Base-by-base conservation (phyloP, 2,329 filamentous ascomycete genomes). In the Phialophora expanda region DNA sequence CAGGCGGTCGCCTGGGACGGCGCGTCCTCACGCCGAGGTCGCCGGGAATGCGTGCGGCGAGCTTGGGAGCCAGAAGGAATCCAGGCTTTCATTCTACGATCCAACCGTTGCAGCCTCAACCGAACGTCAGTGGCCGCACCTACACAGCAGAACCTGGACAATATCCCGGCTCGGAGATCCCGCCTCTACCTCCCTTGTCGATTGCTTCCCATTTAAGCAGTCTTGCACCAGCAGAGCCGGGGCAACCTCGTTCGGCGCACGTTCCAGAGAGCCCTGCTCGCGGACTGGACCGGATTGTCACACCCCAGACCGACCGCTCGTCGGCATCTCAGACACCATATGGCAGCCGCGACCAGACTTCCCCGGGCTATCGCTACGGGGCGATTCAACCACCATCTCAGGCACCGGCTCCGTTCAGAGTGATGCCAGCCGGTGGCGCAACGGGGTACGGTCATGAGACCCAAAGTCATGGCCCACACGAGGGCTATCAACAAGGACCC, bases 21-120 rank as follows among this genome's bases (percentile, higher is more conserved):
- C 82, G 83, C 38, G 82, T 86, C n/a, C 73, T 87, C 66, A 87
- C 84, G 11, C 85, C 87, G 0, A 81, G 83, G 69, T 88, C 87
- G 9, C 86, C 86, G 9, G 76, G 73, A 4, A 60, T 82, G 48
- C 83, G 86, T 67, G 79, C 83, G 28, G 78, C 82, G 20, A 87
- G 84, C 71, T 72, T 85, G 12, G 80, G 81, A 34, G 54, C 77
- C 62, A 61, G 77, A 74, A 71, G 83, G 41, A 78, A 78, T 55
- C 76, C 68, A 17, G 55, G 78, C 0, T 81, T 80, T 20, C 80
- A 78, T 26, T 82, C 80, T 1, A 81, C 83, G 54, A 80, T 82
- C 73, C 81, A 82, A 7, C 79, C 83, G 55, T 77, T 80, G 65
- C 79, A 80, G 4, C 83, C 83, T 1, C 84, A 84, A 62, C 73